Base-by-base conservation (phyloP, 257 asterid species). In the Salvia rosmarinus region DNA sequence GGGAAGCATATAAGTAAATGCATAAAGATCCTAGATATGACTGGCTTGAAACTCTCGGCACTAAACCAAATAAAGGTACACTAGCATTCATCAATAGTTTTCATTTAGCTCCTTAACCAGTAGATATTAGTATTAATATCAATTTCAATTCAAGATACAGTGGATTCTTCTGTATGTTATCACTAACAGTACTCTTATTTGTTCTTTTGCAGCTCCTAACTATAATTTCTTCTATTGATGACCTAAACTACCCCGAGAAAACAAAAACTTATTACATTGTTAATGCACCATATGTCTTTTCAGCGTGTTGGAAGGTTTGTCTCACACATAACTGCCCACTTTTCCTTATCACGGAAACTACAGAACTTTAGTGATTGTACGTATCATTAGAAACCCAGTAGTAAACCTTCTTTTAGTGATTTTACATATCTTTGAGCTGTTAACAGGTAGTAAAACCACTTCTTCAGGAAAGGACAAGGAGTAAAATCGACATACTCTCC, bases 291-390 rank as follows among this genome's bases (percentile, higher is more conserved):
- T 86, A 86, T 49, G 80, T 88, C 56, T 90, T 87, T 76, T 86
- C 95, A 6, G 90, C 90, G 57, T 86, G 95, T 75, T 87, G 96
- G 96, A 89, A 87, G 94, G 96, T 89, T 75, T 11, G 83, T 78
- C 57, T 51, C 60, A 25, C 30, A 20, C 64, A 25, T 75, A 46
- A 47, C 64, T 59, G 37, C 28, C 40, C 32, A 39, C 57, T 57
- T 54, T 51, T 63, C 32, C 16, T 13, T 17, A 12, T 42, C 12
- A 9, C 64, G 32, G 34, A 56, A 39, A 23, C 72, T 52, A 32
- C 44, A 16, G 40, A 11, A 25, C 30, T 25, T 25, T 3, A 34
- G 12, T 17, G 34, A 55, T 55, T 5, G 34, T 47, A 13, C 12
- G 2, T 23, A 44, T 46, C 57, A 23, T 28, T 12, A 19, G 11